Conservation (phyloP, 1,284 basidiomycete genomes). For the Apiotrichum veenhuisii region DNA sequence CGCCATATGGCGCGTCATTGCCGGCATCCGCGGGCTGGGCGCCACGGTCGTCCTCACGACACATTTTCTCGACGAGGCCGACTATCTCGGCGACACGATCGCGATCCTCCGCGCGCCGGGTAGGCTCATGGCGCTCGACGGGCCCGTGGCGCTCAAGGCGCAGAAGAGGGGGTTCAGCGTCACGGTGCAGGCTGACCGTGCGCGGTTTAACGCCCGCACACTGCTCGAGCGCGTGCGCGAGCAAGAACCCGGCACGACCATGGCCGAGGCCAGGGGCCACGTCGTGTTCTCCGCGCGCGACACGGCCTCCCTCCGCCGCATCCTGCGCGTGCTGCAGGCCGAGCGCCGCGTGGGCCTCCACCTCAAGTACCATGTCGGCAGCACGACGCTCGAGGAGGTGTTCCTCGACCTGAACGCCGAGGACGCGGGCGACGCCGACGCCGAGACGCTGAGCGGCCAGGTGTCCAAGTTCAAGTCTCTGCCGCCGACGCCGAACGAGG, state of each 20-base stretch:
- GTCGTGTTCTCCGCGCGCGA: conserved; percentile 48
- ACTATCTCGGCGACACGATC: conserved; percentile 69
- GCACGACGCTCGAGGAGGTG: conserved; percentile 73
- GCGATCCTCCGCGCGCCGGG: conserved; percentile 71
- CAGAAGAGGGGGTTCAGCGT: conserved; percentile 66
- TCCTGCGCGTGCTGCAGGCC: conserved; percentile 52
- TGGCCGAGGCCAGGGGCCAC: not conserved
- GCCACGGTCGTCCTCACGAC: conserved; percentile 67
- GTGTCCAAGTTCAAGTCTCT: not conserved
- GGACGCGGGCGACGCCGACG: conserved; percentile 5
- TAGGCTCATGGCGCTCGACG: conserved; percentile 65
- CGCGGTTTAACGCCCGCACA: conserved; percentile 53
- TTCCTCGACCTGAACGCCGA: conserved; percentile 65
- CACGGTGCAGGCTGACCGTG: conserved; percentile 45
- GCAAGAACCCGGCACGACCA: conserved; percentile 5
- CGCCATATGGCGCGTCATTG: conserved; percentile 70
- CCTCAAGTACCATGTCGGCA: conserved; percentile 61
- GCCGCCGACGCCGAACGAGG: not conserved
- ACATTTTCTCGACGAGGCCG: conserved; percentile 73
- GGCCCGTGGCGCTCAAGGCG: conserved; percentile 68
- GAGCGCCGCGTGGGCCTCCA: not conserved
- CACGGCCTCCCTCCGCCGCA: conserved; percentile 57
- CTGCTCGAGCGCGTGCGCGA: conserved; percentile 5
- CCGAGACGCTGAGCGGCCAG: not conserved
- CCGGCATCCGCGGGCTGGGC: conserved; percentile 58